These are phyloP conservation scores for Suhomyces sp. DNA, from an alignment of 805 yeast genomes.

Conservation along the genomic window DNA sequence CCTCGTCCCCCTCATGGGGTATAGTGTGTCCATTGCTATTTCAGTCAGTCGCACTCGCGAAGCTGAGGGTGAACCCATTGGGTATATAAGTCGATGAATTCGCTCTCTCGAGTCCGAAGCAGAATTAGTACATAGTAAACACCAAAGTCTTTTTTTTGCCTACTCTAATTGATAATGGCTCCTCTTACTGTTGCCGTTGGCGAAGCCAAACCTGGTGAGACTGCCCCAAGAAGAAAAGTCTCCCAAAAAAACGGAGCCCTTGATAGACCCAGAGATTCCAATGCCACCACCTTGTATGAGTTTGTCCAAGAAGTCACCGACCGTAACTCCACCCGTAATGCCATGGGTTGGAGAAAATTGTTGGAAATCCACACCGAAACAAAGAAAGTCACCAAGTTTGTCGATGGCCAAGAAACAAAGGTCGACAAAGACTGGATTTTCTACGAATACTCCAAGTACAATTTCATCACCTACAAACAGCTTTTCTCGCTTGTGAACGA, in stretches of 20 bases:
- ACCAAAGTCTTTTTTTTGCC: no score
- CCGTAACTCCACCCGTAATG: slow-evolving; percentile 51
- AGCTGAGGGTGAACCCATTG: no score
- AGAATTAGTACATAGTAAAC: no score
- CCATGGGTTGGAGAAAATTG: slow-evolving; percentile 79
- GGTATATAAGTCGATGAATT: no score
- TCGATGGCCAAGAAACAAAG: slow-evolving; percentile 71
- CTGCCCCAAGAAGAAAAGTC: slow-evolving; percentile 75
- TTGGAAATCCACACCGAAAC: slow-evolving; percentile 72
- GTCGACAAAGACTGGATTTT: slow-evolving; percentile 86
- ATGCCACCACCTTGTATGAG: slow-evolving; percentile 70
- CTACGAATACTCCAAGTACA: slow-evolving; percentile 75
- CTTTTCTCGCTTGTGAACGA: slow-evolving; percentile 48
- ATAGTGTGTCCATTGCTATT: no score
- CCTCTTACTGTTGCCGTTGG: slow-evolving; percentile 60
- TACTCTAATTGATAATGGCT: no score
- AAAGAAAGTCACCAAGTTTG: slow-evolving; percentile 67
- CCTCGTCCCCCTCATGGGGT: no score
- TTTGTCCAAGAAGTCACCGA: slow-evolving; percentile 60
- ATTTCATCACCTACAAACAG: slow-evolving; percentile 61
- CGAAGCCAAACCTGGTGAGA: slow-evolving; percentile 70
- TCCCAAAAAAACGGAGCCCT: slow-evolving; percentile 51
- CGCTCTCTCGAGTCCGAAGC: no score
- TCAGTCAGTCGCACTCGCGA: no score
- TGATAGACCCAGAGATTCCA: slow-evolving; percentile 60